Evolutionary conservation across 1,284 basidiomycete species (phyloP).

Genomic region (Puccinia triticina): DNA sequence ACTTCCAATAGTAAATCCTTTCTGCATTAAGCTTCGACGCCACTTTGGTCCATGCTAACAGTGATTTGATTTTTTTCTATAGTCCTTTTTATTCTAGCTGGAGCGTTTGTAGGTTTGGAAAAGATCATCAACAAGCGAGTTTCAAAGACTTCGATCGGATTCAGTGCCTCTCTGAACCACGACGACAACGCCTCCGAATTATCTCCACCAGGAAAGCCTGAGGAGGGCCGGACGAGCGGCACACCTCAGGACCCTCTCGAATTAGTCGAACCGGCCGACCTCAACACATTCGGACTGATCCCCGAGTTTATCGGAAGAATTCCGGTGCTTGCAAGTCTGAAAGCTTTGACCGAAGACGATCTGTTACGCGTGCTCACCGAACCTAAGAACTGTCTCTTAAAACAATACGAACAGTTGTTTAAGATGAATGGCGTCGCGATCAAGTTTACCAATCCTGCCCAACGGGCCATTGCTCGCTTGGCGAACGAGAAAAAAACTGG

Average conservation of each 20-base stretch:
- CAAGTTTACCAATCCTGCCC: constrained; percentile 60
- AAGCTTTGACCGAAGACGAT: constrained; percentile 73
- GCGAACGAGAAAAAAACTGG: constrained; percentile 81
- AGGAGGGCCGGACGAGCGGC: neutral
- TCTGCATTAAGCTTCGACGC: neutral
- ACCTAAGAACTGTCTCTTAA: constrained; percentile 83
- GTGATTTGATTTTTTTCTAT: neutral
- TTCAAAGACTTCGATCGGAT: constrained; percentile 67
- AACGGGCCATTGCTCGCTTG: constrained; percentile 72
- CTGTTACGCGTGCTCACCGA: constrained; percentile 87
- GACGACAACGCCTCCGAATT: constrained; percentile 70
- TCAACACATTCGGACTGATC: constrained; percentile 87
- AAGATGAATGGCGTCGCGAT: constrained; percentile 56
- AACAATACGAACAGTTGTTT: constrained; percentile 83
- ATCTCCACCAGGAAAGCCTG: constrained; percentile 66
- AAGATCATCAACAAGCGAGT: constrained; percentile 75
- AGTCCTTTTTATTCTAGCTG: constrained; percentile 83
- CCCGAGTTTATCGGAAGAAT: constrained; percentile 91
- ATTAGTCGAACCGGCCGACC: constrained; percentile 64
- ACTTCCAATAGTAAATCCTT: constrained; percentile 69
- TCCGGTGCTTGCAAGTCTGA: constrained; percentile 80
- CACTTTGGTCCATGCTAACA: neutral
- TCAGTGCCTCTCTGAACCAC: constrained; percentile 62
- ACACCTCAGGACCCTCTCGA: constrained; percentile 10
- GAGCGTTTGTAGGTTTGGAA: constrained; percentile 91